Percentiles rank a stretch among this genome's conserved stretches.
These are phyloP conservation scores for Talaromyces nanjingensis DNA, from an alignment of 495 filamentous ascomycete species.

Conservation along the genomic window DNA sequence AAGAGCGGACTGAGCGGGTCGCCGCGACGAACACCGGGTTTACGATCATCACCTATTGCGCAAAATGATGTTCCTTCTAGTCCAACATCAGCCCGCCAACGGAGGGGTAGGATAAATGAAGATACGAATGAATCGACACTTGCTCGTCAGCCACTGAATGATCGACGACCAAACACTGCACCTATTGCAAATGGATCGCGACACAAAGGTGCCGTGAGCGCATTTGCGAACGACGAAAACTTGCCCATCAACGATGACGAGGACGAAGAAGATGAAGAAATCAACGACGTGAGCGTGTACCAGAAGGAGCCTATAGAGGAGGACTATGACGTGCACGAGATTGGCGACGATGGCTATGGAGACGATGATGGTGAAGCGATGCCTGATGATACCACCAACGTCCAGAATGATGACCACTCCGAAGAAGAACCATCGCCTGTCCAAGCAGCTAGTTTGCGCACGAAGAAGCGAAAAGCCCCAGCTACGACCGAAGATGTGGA, in stretches of 20 bases:
- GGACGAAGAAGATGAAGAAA: slow-evolving; percentile 23
- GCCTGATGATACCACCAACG: background rate
- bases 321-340: slow-evolving; percentile 17
- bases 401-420: slow-evolving; percentile 28
- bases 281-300: slow-evolving; percentile 21
- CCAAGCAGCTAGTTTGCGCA: slow-evolving; percentile 12
- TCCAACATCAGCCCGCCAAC: slow-evolving; percentile 19
- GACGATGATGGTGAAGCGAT: background rate
- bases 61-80: slow-evolving; percentile 29
- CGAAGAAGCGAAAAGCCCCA: slow-evolving; percentile 2
- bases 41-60: slow-evolving; percentile 34
- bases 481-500: slow-evolving; percentile 12
- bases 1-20: slow-evolving; percentile 37
- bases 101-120: background rate
- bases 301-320: slow-evolving; percentile 23
- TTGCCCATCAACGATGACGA: slow-evolving; percentile 21
- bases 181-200: slow-evolving; percentile 22
- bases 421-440: slow-evolving; percentile 41
- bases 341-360: slow-evolving; percentile 15
- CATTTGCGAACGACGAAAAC: slow-evolving; percentile 34
- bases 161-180: slow-evolving; percentile 2
- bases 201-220: slow-evolving; percentile 30
- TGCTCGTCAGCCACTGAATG: slow-evolving; percentile 5
- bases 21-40: slow-evolving; percentile 33
- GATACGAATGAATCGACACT: background rate